Percentiles rank a stretch among this genome's conserved stretches.
phyloP scores from a whole-genome alignment of 805 yeast genomes.

The Teunomyces tritomae region DNA sequence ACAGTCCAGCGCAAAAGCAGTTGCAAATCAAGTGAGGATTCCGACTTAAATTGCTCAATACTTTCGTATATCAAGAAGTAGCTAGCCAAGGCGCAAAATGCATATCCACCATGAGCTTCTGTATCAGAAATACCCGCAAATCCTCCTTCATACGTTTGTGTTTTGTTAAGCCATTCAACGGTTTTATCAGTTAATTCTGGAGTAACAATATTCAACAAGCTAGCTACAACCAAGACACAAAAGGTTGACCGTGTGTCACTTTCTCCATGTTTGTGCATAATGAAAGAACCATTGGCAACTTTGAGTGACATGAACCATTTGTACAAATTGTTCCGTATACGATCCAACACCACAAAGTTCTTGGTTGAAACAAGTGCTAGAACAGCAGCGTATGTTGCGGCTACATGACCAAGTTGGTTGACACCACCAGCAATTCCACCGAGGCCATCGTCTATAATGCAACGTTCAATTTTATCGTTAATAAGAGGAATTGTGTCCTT shows the following conservation, averaged over 20 bases:
- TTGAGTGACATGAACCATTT: conserved; percentile 68
- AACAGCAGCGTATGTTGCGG: conserved; percentile 78
- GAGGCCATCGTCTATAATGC: conserved; percentile 29
- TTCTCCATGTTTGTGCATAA: conserved; percentile 78
- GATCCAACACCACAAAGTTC: conserved; percentile 29
- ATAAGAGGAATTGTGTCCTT: conserved; percentile 28
- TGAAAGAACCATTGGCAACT: conserved; percentile 69
- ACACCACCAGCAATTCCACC: conserved; percentile 83
- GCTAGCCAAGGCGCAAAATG: conserved; percentile 81
- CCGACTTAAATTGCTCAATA: conserved; percentile 23
- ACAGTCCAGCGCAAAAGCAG: conserved; percentile 63
- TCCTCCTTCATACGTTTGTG: conserved; percentile 96
- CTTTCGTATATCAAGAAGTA: conserved; percentile 45
- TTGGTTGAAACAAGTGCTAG: conserved; percentile 56
- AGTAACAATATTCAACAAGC: conserved; percentile 60
- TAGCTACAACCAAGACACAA: conserved; percentile 76
- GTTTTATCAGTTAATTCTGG: conserved; percentile 55
- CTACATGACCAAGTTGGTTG: conserved; percentile 80
- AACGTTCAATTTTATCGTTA: conserved; percentile 21
- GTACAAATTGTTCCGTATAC: conserved; percentile 42
- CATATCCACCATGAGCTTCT: conserved; percentile 98
- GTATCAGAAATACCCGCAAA: conserved; percentile 74
- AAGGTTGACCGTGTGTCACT: conserved; percentile 81
- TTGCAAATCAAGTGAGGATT: conserved; percentile 37
- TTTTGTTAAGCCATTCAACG: conserved; percentile 56